Evolutionary conservation across 108 stramenopile species (phyloP), one percentile per base, ranked within the genome.

Genomic region (Nannochloropsis oceanica): DNA sequence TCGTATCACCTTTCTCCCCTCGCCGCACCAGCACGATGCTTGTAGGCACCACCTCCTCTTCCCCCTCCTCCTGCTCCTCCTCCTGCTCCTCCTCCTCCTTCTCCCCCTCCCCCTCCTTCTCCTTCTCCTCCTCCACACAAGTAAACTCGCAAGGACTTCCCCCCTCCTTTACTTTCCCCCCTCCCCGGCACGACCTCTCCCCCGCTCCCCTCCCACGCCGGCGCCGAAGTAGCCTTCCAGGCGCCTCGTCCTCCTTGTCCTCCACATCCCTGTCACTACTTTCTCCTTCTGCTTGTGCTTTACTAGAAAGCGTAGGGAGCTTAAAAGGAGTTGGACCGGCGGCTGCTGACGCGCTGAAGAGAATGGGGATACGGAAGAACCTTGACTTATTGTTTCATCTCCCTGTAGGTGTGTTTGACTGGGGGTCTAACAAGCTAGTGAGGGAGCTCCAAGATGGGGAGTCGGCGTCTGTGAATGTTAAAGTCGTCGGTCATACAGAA

Each of bases 361-460:
- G 59, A n/a, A 73, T 73, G 59, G 84, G 84, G 11, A 84, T 87
- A 59, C 22, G 27, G 24, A 46, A 80, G 26, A 34, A 81, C 24
- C 83, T 84, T 8, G 79, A 84, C 43, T 42, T 87, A 26, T 46
- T 87, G 42, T 84, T 83, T 81, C 87, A 87, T 50, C 81, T 87
- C 26, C 87, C 87, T 46, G 84, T 84, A 11, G 87, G 87, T 42
- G 26, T 84, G 13, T 43, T 87, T 5, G 87, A 87, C 84, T 43
- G 87, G 25, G 44, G 87, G 11, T 22, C 83, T 26, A 22, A 44
- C 80, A 84, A 43, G 26, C 87, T 20, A 8, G 87, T 84, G 79
- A 44, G 34, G 43, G 84, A 84, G 25, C 80, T 87, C 26, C 79
- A 79, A 18, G 84, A 87, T 43, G 87, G 87, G 43, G 80, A 87